Base-by-base conservation (phyloP, 257 asterid species). In the Lavandula angustifolia region DNA sequence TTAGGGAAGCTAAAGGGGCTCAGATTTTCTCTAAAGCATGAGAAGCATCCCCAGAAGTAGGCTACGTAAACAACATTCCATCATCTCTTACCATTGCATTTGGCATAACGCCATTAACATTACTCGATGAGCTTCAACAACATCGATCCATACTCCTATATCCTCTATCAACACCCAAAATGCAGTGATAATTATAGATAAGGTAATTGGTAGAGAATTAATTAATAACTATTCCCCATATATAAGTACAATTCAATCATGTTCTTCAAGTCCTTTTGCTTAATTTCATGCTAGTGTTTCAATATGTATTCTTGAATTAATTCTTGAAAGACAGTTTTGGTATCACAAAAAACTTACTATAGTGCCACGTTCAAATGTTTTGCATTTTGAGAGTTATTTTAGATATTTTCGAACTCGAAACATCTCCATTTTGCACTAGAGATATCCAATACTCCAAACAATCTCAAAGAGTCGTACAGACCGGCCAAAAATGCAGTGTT, bases 51-150 rank as follows among this genome's bases (percentile, higher is more conserved):
- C 88, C 96, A 66, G 86, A 85, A 63, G 75, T 73, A 54, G 86
- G 86, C 78, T 92, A 84, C 0, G 96, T 84, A 59, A 79, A 84
- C 64, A 84, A 77, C 78, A 73, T 32, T 3, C 74, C 67, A 37
- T 86, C 89, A n/a, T n/a, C n/a, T 70, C 73, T 80, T 72, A 79
- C 43, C 80, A 76, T 67, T 46, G 80, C 62, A 75, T 76, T 69
- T 0, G 82, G 76, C 56, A 52, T 76, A 35, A 35, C 5, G 85
- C 87, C 78, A 48, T 59, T 71, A 75, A 72, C 22, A 31, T 80
- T 60, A 50, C 64, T 72, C 67, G 40, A 81, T 66, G 55, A 37
- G 53, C 71, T 62, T 7, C 77, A 66, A 40, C 46, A 73, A n/a
- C 62, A 75, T 47, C 57, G 62, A 77, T 55, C 72, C 59, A 60